Base-by-base conservation (phyloP, 1,139 yeast genomes). In the Saccharomyces hybrid region DNA sequence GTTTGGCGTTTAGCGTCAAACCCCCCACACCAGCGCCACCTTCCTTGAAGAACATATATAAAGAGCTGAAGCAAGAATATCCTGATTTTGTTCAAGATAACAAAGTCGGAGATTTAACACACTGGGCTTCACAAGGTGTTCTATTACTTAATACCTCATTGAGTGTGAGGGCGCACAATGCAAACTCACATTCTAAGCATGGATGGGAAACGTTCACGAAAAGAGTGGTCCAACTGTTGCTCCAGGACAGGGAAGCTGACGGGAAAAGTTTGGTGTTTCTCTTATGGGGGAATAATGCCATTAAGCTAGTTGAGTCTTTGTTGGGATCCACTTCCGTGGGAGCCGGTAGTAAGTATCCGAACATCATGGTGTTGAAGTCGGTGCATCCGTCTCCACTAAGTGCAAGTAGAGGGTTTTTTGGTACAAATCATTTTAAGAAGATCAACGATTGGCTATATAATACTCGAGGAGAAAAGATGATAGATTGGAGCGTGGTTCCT, bases 251-350 rank as follows among this genome's bases (percentile, higher is more conserved):
- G 29, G 67, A 73, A 32, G 62, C 69, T 0, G 63, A 68, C 2
- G 65, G 66, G 2, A 60, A 71, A 47, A 91, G 91, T 4, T 77
- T 90, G 47, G 95, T 86, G 3, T 79, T 93, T 31, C 74, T 93
- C 75, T 88, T 96, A 0, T 95, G 99, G 99, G 99, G 99, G 0
- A 74, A 81, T 7, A 96, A 97, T 2, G 99, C 99, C 0, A 90
- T 85, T 53, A 85, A 82, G 58, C 74, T 95, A 42, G 78, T 89
- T 1, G 77, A 75, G 48, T 74, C 73, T 69, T 52, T 66, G 60
- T 12, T 78, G 73, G 29, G 73, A 71, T 50, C 65, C 68, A 50
- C 63, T 73, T 53, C 58, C 68, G 19, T 62, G 38, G 47, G 51
- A 24, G 32, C 31, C 26, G 34, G 52, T 7, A 54, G 51, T 2